These are phyloP conservation scores for Penicillium argentinense DNA, from an alignment of 495 filamentous ascomycete species.

Conservation along the genomic window DNA sequence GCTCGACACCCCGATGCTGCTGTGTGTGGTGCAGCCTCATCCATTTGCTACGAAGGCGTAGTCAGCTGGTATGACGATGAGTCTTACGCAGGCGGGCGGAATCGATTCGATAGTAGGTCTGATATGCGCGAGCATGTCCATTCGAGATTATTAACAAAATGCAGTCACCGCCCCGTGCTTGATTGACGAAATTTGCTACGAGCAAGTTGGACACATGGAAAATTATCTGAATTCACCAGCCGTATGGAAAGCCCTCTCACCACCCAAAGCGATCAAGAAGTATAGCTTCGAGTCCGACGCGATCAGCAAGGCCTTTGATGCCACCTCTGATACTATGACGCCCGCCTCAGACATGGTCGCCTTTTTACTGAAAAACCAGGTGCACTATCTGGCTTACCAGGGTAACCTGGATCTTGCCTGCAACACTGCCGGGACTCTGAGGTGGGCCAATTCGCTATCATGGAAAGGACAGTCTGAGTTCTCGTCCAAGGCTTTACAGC, in stretches of 20 bases:
- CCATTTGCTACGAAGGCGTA: conserved; percentile 33
- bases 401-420: conserved; percentile 48
- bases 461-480: conserved; percentile 49
- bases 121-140: too few relatives aligned
- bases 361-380: conserved; percentile 33
- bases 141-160: not conserved
- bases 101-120: conserved; percentile 42
- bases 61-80: conserved; percentile 37
- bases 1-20: conserved; percentile 26
- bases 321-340: conserved; percentile 26
- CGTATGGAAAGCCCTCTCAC: conserved; percentile 33
- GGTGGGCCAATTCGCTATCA: conserved; percentile 37
- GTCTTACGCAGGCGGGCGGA: conserved; percentile 32
- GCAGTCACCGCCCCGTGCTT: conserved; percentile 37
- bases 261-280: conserved; percentile 28
- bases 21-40: conserved; percentile 25
- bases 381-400: conserved; percentile 46
- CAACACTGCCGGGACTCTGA: conserved; percentile 44
- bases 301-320: conserved; percentile 25
- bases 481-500: conserved; percentile 29
- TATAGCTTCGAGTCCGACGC: conserved; percentile 22
- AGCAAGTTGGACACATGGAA: conserved; percentile 23
- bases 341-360: conserved; percentile 25
- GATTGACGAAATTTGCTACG: conserved; percentile 40
- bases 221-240: conserved; percentile 36